Conservation (phyloP, 331 rosid genomes). For the Acacia pycnantha region DNA sequence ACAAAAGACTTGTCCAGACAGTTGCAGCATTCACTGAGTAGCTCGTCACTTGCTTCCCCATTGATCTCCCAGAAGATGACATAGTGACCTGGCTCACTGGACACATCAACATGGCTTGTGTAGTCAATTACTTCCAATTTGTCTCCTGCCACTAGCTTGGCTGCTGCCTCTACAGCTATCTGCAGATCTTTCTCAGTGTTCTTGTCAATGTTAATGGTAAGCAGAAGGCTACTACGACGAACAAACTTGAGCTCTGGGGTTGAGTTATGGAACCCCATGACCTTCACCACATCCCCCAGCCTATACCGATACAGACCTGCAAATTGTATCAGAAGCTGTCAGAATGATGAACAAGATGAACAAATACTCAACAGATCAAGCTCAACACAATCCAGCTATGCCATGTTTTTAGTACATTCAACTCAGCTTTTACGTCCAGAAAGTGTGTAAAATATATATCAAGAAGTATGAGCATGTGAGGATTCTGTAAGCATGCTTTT, state of each 20-base stretch:
- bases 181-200: conserved; percentile 88
- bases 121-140: conserved; percentile 81
- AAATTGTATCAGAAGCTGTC: not conserved
- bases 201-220: conserved; percentile 82
- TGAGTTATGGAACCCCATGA: conserved; percentile 72
- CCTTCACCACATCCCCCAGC: conserved; percentile 80
- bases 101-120: conserved; percentile 61
- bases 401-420: not conserved
- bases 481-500: not conserved
- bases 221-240: conserved; percentile 67
- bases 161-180: conserved; percentile 65
- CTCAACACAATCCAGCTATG: not conserved
- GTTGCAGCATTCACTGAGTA: conserved; percentile 71
- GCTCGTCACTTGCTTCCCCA: conserved; percentile 68
- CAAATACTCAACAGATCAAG: too few relatives aligned
- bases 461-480: not conserved
- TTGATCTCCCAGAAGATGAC: conserved; percentile 85
- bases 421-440: not conserved
- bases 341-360: not conserved
- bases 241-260: conserved; percentile 74
- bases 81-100: conserved; percentile 81
- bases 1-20: conserved; percentile 63
- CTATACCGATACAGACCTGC: conserved; percentile 79
- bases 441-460: not conserved
- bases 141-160: conserved; percentile 53